Evolutionary conservation across 176 grass and related monocot genomes (phyloP), one percentile per base, ranked within the genome.

Genomic region (Musa itinerans): DNA sequence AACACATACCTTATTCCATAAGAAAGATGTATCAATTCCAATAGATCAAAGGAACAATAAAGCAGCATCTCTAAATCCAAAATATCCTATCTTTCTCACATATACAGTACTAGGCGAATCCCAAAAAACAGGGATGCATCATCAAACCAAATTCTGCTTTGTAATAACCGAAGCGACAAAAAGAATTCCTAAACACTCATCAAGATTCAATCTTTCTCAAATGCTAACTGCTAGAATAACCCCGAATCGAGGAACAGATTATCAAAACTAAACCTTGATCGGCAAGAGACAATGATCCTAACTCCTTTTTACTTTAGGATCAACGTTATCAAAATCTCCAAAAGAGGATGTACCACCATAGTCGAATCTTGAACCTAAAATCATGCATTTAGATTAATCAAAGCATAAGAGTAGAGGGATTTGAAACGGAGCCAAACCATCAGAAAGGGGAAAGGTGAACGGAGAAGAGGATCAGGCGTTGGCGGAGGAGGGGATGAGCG

Each of bases 401-500:
- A 50, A 29, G 16, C 14, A 19, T 9, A 69, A 69, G 3, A 61
- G 57, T 50, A 50, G 23, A 13, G 15, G 50, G 34, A 49, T 50
- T n/a, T 70, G 48, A 70, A 9, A 70, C 29, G 43, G 48, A 52
- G 1, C 15, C 68, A 10, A 70, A 70, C 68, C 68, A 70, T 70
- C 34, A 52, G 1, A n/a, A 29, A 68, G 11, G 27, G 65, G 13
- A 68, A 48, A 5, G 34, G 34, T 4, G 34, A 43, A 6, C 10
- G 57, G 70, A 19, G 70, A 9, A 54, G 52, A 8, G 7, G 26
- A 80, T 98, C 81, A 93, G 82, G 77, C 49, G 59, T 91, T 87
- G 50, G 94, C 88, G 52, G 87, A 66, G 76, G 93, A 83, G 0
- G 94, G 94, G 68, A 86, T 84, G 67, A 93, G 82, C 63, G 77